A percentile compares a stretch with the other conserved stretches of the same genome.
Conservation (phyloP, 495 filamentous ascomycete genomes). For the Apiosordaria backusii region DNA sequence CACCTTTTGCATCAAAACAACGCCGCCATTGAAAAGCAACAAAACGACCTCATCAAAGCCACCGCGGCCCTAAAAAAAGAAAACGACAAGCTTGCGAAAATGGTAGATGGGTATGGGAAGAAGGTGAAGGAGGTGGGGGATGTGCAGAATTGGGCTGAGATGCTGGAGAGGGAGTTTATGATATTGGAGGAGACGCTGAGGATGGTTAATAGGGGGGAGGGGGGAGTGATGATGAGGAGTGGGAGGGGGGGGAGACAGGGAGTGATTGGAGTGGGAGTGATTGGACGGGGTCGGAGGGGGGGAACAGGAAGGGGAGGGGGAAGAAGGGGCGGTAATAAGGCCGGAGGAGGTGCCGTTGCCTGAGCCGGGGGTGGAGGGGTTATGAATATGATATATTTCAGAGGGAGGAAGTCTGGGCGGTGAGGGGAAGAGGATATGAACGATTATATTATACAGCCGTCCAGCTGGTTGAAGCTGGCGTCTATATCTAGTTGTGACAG, state of each 20-base stretch:
- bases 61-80: constrained; percentile 66
- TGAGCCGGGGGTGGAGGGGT: constrained; percentile 8
- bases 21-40: constrained; percentile 64
- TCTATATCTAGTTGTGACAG: no score
- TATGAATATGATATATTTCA: no score
- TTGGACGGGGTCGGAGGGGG: constrained; percentile 19
- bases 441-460: not conserved
- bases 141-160: constrained; percentile 97
- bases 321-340: constrained; percentile 23
- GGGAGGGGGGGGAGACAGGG: constrained; percentile 14
- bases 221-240: constrained; percentile 21
- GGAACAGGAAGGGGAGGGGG: constrained; percentile 2
- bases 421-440: not conserved
- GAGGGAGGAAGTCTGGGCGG: no score
- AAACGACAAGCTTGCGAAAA: constrained; percentile 63
- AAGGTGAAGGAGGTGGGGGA: constrained; percentile 91
- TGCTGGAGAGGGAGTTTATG: constrained; percentile 86
- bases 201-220: constrained; percentile 50
- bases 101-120: constrained; percentile 64
- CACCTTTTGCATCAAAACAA: constrained; percentile 72
- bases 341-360: constrained; percentile 9
- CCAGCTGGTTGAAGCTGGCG: no score
- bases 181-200: constrained; percentile 83
- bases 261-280: constrained; percentile 37
- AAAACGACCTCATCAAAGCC: constrained; percentile 61